Base-by-base conservation (phyloP, 2,329 filamentous ascomycete genomes). In the Aspergillus pseudonomiae region DNA sequence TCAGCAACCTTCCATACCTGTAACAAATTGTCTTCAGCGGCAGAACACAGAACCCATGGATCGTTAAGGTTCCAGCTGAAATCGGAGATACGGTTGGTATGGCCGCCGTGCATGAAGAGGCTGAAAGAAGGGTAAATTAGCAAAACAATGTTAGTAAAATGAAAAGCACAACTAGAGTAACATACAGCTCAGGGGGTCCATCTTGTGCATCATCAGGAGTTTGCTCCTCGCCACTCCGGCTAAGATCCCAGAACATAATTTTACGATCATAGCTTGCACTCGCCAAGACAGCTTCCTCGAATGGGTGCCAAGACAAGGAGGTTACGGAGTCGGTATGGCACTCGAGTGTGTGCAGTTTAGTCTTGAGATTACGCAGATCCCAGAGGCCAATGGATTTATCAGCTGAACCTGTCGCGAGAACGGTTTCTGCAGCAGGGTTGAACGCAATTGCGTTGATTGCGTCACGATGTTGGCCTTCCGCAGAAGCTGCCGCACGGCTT, bases 61-160 rank as follows among this genome's bases (percentile, higher is more conserved):
- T 97, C 93, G 76, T 96, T 97, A 70, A 89, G 88, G 79, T 99
- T 99, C 94, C 94, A 99, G 80, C 91, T 94, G 75, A 99, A 99
- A 79, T 99, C 96, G 41, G 92, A 93, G 65, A 99, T 88, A 69
- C 96, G 91, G 80, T 97, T 97, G 12, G 95, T 99, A 82, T 99
- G 96, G 36, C 95, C 95, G 65, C 95, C 95, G 74, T 99, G 95
- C 94, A 99, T 98, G 81, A 99, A 99, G 1, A 99, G 83, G 54
- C 91, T 93, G 66, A 52, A 48, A 14, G 54, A 36, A 55, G n/a
- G 46, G 60, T 30, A 63, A 16, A 63, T 62, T 46, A 65, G 65
- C 34, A 41, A 50, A 10, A 10, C n/a, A 6, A 52, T 3, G 12
- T 12, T 14, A 16, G 50, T 12, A 12, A 52, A 14, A 45, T 30